Evolutionary conservation across 306 rosid genomes (phyloP).

Genomic region (Luffa aegyptiaca): DNA sequence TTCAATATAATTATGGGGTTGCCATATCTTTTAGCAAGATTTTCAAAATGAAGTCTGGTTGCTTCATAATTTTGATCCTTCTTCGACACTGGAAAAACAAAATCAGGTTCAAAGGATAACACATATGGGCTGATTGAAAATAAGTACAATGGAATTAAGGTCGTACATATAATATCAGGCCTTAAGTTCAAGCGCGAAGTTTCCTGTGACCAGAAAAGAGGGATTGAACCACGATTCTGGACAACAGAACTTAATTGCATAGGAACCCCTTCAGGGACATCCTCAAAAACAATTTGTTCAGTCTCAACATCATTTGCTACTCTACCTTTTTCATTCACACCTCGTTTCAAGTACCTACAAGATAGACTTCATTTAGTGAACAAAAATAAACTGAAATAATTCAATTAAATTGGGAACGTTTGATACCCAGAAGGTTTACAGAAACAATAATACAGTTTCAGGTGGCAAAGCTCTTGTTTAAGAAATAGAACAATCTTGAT

Average conservation of each 20-base stretch:
- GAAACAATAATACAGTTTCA: background rate
- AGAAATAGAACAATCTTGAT: too few relatives aligned
- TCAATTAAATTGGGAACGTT: background rate
- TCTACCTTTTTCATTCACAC: constrained; percentile 90
- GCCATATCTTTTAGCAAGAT: constrained; percentile 85
- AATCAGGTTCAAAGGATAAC: constrained; percentile 14
- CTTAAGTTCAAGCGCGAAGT: constrained; percentile 83
- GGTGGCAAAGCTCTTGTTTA: background rate
- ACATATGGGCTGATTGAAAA: background rate
- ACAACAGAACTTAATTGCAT: constrained; percentile 82
- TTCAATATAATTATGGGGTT: constrained; percentile 87
- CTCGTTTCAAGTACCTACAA: constrained; percentile 88
- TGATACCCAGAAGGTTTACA: background rate
- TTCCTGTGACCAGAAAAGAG: constrained; percentile 98
- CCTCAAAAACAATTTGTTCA: constrained; percentile 78
- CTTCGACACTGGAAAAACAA: constrained; percentile 52
- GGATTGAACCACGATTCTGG: constrained; percentile 93
- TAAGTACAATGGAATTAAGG: constrained; percentile 1
- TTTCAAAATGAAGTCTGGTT: constrained; percentile 90
- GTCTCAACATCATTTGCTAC: constrained; percentile 99
- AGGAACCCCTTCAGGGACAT: constrained; percentile 53
- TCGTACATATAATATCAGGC: constrained; percentile 88
- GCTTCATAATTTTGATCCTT: constrained; percentile 67
- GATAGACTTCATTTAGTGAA: constrained; percentile 1
- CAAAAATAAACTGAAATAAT: background rate